phyloP scores from a whole-genome alignment of 1,139 yeast genomes.

The Keqinozyma sinolaborantium region DNA sequence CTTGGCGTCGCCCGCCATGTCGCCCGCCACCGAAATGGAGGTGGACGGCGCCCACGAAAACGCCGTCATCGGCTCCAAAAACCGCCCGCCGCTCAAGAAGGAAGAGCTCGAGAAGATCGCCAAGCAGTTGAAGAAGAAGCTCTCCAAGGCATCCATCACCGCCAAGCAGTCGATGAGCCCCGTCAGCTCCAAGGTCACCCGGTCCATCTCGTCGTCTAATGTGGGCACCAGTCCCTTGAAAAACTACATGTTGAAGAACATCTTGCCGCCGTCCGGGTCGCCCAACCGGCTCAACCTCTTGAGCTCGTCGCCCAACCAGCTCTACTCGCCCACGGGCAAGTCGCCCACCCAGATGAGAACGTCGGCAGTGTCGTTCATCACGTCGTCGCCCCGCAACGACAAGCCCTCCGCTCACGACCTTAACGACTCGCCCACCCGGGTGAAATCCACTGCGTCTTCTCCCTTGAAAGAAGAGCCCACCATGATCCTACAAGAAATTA shows the following conservation, averaged over 20 bases:
- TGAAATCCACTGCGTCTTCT: slow-evolving; percentile 17
- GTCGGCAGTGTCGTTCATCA: slow-evolving; percentile 30
- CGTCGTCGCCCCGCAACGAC: slow-evolving; percentile 27
- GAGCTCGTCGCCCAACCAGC: slow-evolving; percentile 29
- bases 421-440: slow-evolving; percentile 34
- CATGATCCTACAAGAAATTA: slow-evolving; percentile 38
- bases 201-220: slow-evolving; percentile 3
- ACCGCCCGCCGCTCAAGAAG: slow-evolving; percentile 32
- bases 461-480: slow-evolving; percentile 28
- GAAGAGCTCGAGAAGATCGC: slow-evolving; percentile 48
- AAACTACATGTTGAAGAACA: slow-evolving; percentile 23
- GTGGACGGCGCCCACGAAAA: background rate
- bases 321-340: slow-evolving; percentile 39
- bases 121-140: slow-evolving; percentile 40
- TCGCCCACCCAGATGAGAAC: slow-evolving; percentile 42
- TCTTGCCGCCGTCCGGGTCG: slow-evolving; percentile 7
- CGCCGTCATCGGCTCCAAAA: background rate
- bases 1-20: slow-evolving; percentile 1
- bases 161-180: slow-evolving; percentile 41
- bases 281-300: slow-evolving; percentile 14
- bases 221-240: slow-evolving; percentile 26
- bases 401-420: slow-evolving; percentile 12
- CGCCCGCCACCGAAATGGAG: background rate
- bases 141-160: slow-evolving; percentile 43
- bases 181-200: slow-evolving; percentile 11